A percentile compares a stretch with the other conserved stretches of the same genome.
These are phyloP conservation scores for Amanita subjunquillea DNA, from an alignment of 768 basidiomycete genomes.

Conservation along the genomic window DNA sequence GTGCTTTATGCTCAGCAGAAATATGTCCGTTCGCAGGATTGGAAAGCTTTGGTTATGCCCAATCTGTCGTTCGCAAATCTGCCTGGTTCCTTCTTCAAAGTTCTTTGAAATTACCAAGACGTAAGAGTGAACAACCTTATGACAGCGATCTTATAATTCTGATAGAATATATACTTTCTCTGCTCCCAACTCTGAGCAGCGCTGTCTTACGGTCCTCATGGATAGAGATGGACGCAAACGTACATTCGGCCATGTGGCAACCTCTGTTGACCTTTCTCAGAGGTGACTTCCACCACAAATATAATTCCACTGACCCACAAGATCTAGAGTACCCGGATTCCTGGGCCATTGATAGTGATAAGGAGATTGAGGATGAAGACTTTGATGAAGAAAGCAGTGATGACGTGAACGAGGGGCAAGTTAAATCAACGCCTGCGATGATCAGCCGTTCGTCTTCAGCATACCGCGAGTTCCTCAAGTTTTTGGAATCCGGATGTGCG, in stretches of 20 bases:
- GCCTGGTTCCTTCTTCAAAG: slow-evolving; percentile 51
- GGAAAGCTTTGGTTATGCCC: slow-evolving; percentile 46
- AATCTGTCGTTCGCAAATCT: slow-evolving; percentile 64
- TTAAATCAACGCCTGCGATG: neutral
- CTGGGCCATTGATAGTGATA: slow-evolving; percentile 42
- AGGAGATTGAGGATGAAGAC: slow-evolving; percentile 20
- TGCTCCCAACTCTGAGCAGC: slow-evolving; percentile 38
- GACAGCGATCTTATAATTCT: neutral
- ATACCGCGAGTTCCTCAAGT: slow-evolving; percentile 68
- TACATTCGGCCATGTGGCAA: slow-evolving; percentile 60
- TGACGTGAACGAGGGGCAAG: slow-evolving; percentile 1
- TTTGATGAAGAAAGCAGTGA: slow-evolving; percentile 22
- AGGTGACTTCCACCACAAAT: slow-evolving; percentile 29
- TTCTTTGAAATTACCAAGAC: slow-evolving; percentile 34
- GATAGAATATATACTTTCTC: slow-evolving; percentile 15
- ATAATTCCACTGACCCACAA: neutral
- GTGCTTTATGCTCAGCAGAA: slow-evolving; percentile 35
- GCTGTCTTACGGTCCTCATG: slow-evolving; percentile 57
- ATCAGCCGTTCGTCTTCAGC: slow-evolving; percentile 24
- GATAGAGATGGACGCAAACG: slow-evolving; percentile 60
- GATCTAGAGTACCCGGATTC: slow-evolving; percentile 48
- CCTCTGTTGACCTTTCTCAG: slow-evolving; percentile 64
- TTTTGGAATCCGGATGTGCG: slow-evolving; percentile 72
- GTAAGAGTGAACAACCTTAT: slow-evolving; percentile 16
- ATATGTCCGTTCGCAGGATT: slow-evolving; percentile 30